Evolutionary conservation across 805 yeast species (phyloP), one percentile per base, ranked within the genome.

Genomic region (Candida saitoana): DNA sequence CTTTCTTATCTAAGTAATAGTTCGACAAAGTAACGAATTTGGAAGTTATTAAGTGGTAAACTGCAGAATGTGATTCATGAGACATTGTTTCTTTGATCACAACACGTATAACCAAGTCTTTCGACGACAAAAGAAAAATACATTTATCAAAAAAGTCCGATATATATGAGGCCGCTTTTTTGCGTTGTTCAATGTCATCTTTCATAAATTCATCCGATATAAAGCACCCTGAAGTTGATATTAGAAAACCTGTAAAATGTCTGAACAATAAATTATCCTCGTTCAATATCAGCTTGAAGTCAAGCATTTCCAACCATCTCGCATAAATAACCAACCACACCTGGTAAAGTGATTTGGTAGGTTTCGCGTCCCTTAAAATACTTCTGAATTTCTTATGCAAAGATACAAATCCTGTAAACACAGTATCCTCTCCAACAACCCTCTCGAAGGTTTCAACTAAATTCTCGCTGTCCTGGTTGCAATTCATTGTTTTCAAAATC

Each of bases 361-460:
- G 62, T 22, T 46, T 48, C 2, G 62, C 52, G 15, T 52, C 59
- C 43, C 65, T 42, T 25, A 61, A 46, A 22, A 60, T 53, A 39
- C 44, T 58, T 55, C 85, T 71, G 40, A 84, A 61, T 44, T 79
- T 75, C 55, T 84, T 84, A 53, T 85, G 89, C 27, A 84, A 69
- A 0, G 95, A 89, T 20, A 83, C 80, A 16, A 81, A 72, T 20
- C 93, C 90, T 1, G 86, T 79, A 32, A 83, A 76, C 1, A 81
- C 74, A 17, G 65, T 63, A 17, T 70, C 75, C 46, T 82, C 89
- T 5, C 74, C 60, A 2, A 76, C 60, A 36, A 86, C 64, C 25
- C 47, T 47, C 18, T 54, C 50, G 41, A 69, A 66, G 0, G 66
- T 56, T 2, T 52, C 56, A 6, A 46, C 36, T 31, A 67, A 43